phyloP scores from a whole-genome alignment of 2,329 filamentous ascomycete genomes.

The Chrysosporium keratinophilum region DNA sequence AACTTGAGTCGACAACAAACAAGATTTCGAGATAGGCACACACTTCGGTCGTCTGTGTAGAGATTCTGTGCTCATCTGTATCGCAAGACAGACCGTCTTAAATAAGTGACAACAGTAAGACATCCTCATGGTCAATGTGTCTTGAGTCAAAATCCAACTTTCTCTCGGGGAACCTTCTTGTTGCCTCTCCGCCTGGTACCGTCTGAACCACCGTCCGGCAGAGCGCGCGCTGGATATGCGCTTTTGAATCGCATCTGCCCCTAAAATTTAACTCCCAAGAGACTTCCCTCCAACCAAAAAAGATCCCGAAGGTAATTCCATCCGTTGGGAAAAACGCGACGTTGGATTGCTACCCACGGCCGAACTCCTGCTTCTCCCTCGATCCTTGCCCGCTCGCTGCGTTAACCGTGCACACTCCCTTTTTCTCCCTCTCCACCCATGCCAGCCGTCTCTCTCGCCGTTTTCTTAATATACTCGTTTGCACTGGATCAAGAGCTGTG shows the following conservation, averaged over 20 bases:
- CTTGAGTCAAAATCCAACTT: background rate
- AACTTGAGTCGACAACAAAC: too few species aligned
- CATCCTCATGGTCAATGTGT: background rate
- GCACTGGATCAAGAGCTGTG: background rate
- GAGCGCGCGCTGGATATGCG: background rate
- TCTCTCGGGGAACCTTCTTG: conserved; percentile 3
- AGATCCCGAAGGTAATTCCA: conserved; percentile 1
- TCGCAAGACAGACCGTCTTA: background rate
- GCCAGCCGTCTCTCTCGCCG: background rate
- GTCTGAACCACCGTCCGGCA: conserved; percentile 3
- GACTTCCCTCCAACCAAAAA: conserved; percentile 6
- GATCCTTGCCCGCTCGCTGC: conserved; percentile 1
- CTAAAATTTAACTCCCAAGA: conserved; percentile 1
- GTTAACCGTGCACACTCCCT: conserved; percentile 4
- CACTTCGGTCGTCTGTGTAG: too few species aligned
- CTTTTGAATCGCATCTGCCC: background rate
- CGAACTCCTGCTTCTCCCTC: background rate
- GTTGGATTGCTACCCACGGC: conserved; percentile 4
- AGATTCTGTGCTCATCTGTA: too few species aligned
- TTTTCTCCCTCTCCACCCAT: conserved; percentile 3
- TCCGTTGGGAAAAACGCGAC: conserved; percentile 7
- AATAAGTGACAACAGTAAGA: background rate
- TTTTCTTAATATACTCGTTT: background rate
- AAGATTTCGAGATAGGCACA: too few species aligned
- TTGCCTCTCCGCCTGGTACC: conserved; percentile 4